phyloP scores from a whole-genome alignment of 169 alveolate species.

The Cryptosporidium muris region DNA sequence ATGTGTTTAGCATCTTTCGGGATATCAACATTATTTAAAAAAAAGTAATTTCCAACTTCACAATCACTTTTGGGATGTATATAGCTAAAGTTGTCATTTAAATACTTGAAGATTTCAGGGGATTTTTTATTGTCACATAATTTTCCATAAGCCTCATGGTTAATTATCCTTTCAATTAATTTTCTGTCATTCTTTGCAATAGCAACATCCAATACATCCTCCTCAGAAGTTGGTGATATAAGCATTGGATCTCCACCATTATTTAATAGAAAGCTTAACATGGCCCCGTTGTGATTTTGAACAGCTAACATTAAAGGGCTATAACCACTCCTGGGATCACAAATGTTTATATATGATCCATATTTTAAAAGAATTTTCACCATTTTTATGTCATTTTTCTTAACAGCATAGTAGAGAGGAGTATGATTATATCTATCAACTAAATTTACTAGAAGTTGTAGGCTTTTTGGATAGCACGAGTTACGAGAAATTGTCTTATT shows the following conservation, averaged over 20 bases:
- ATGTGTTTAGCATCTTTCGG: conserved; percentile 65
- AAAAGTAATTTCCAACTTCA: conserved; percentile 17
- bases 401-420: conserved; percentile 56
- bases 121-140: too few relatives aligned
- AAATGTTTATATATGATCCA: conserved; percentile 55
- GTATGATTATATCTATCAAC: conserved; percentile 64
- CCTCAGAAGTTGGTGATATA: conserved; percentile 53
- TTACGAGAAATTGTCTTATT: neutral
- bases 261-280: conserved; percentile 44
- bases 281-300: conserved; percentile 67
- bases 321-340: conserved; percentile 64
- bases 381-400: conserved; percentile 66
- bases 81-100: conserved; percentile 12
- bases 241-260: conserved; percentile 67
- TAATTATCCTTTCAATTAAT: conserved; percentile 44
- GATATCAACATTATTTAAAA: conserved; percentile 19
- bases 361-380: conserved; percentile 18
- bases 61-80: conserved; percentile 21
- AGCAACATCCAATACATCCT: conserved; percentile 66
- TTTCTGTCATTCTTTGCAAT: conserved; percentile 27
- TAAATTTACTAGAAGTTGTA: conserved; percentile 12
- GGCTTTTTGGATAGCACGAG: neutral
- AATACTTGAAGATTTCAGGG: conserved; percentile 18
- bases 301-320: conserved; percentile 52
- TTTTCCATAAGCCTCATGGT: conserved; percentile 5